Conservation (phyloP, 768 basidiomycete genomes). For the Exidia glandulosa region DNA sequence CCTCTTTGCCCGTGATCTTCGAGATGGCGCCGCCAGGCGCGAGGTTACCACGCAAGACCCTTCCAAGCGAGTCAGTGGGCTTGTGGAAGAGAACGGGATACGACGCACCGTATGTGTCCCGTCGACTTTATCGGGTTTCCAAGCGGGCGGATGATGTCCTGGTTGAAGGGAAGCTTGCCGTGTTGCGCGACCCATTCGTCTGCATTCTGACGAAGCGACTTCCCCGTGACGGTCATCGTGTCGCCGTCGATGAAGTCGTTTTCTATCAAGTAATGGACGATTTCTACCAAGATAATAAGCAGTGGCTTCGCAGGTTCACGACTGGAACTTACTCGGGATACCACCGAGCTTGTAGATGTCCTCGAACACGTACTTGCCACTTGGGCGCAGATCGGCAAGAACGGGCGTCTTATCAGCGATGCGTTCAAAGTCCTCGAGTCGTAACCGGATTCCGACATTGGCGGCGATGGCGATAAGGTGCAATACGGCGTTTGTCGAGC, state of each 20-base stretch:
- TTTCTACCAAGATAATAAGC: conserved; percentile 36
- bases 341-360: conserved; percentile 93
- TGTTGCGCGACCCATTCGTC: conserved; percentile 77
- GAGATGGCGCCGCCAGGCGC: conserved; percentile 94
- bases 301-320: neutral
- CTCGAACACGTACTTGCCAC: conserved; percentile 98
- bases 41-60: conserved; percentile 84
- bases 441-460: conserved; percentile 81
- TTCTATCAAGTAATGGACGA: conserved; percentile 76
- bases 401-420: conserved; percentile 91
- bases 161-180: conserved; percentile 59
- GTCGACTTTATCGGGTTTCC: conserved; percentile 79
- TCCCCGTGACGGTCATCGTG: conserved; percentile 84
- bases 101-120: conserved; percentile 72
- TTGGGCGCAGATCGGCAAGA: conserved; percentile 93
- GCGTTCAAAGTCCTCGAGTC: conserved; percentile 84
- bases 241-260: conserved; percentile 84
- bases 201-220: conserved; percentile 83
- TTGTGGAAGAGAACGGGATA: conserved; percentile 2
- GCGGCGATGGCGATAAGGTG: conserved; percentile 96
- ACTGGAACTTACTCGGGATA: conserved; percentile 58
- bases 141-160: conserved; percentile 83
- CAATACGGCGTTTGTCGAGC: conserved; percentile 94
- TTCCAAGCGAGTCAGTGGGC: conserved; percentile 18
- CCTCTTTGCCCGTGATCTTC: conserved; percentile 96